A percentile compares a stretch with the other conserved stretches of the same genome.
phyloP scores from a whole-genome alignment of 768 basidiomycete species.

The Chalciporus pseudorubinellus region DNA sequence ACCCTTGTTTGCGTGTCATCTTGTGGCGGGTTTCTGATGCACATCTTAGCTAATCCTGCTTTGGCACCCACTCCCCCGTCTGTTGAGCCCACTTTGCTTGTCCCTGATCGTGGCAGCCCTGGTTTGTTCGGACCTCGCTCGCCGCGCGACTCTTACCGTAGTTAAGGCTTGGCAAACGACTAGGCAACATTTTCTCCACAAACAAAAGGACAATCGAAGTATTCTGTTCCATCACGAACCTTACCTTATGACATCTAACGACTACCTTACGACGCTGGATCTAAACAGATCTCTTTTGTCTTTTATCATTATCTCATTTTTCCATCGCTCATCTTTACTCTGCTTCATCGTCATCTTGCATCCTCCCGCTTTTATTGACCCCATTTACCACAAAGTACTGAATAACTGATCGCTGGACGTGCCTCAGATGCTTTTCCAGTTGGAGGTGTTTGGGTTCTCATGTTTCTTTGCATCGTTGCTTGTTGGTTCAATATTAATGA shows the following conservation, averaged over 20 bases:
- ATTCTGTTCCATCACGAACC: background rate
- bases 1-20: slow-evolving; percentile 8
- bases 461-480: background rate
- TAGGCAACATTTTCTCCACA: background rate
- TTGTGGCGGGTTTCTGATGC: background rate
- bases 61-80: slow-evolving; percentile 60
- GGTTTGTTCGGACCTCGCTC: slow-evolving; percentile 80
- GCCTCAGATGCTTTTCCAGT: background rate
- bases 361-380: background rate
- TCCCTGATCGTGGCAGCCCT: slow-evolving; percentile 56
- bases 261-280: slow-evolving; percentile 17
- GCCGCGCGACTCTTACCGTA: slow-evolving; percentile 42
- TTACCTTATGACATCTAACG: slow-evolving; percentile 18
- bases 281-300: background rate
- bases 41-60: slow-evolving; percentile 52
- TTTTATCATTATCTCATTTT: slow-evolving; percentile 29
- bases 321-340: background rate
- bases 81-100: slow-evolving; percentile 55
- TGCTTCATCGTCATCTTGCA: slow-evolving; percentile 3
- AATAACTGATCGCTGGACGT: background rate
- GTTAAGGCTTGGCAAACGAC: slow-evolving; percentile 6
- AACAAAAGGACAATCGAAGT: background rate
- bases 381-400: background rate
- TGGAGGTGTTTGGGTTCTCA: background rate
- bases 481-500: background rate